These are phyloP conservation scores for Testicularia cyperi DNA, from an alignment of 1,284 basidiomycete species.

Conservation along the genomic window DNA sequence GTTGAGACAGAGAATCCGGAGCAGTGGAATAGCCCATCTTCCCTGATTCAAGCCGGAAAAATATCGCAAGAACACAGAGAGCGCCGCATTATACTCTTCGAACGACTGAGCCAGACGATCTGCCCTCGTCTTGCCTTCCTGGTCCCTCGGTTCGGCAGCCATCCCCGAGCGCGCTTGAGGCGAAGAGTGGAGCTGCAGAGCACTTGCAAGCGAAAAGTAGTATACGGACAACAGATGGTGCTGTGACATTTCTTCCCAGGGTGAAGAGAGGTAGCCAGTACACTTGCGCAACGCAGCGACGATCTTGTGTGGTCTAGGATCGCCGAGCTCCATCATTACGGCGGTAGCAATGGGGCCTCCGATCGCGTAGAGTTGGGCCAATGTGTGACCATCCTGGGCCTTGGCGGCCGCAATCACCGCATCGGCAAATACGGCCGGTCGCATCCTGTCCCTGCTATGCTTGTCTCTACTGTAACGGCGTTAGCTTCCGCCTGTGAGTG, in stretches of 20 bases:
- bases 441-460: too few relatives aligned
- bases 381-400: conserved; percentile 20
- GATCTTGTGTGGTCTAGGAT: conserved; percentile 24
- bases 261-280: conserved; percentile 29
- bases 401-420: conserved; percentile 22
- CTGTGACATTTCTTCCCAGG: conserved; percentile 51
- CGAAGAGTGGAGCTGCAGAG: too few relatives aligned
- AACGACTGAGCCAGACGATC: conserved; percentile 31
- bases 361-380: conserved; percentile 45
- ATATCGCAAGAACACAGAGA: conserved; percentile 43
- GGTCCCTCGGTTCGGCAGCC: conserved; percentile 4
- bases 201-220: conserved; percentile 26
- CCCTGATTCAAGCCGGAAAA: conserved; percentile 43
- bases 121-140: conserved; percentile 17
- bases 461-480: too few relatives aligned
- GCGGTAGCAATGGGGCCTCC: conserved; percentile 16
- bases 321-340: conserved; percentile 21
- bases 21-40: conserved; percentile 48
- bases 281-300: conserved; percentile 31
- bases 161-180: too few relatives aligned
- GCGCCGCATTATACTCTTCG: conserved; percentile 41
- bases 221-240: conserved; percentile 33
- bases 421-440: conserved; percentile 31
- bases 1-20: conserved; percentile 46
- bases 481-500: too few relatives aligned